Evolutionary conservation across 768 basidiomycete species (phyloP).

Genomic region (Rhodotorula babjevae): DNA sequence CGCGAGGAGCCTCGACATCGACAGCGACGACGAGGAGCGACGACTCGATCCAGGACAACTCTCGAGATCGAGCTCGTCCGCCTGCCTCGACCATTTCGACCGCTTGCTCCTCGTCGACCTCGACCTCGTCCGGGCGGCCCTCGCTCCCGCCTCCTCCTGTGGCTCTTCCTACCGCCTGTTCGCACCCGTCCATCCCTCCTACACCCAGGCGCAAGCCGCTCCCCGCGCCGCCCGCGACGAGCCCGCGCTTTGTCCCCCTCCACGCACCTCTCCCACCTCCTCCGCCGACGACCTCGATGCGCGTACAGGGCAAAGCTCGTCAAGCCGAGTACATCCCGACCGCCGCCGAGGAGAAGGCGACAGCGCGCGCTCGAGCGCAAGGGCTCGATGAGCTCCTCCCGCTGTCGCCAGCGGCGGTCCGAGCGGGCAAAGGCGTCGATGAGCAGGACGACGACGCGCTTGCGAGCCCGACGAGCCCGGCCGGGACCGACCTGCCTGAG

Average conservation of each 20-base stretch:
- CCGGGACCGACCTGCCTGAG: not conserved
- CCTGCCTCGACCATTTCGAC: too few species aligned
- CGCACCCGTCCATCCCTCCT: not conserved
- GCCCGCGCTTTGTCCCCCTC: slow-evolving; percentile 1
- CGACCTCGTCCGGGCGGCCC: not conserved
- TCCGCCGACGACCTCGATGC: accelerated
- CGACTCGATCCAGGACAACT: too few species aligned
- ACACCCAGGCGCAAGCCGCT: not conserved
- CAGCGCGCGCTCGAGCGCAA: not conserved
- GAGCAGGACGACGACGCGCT: not conserved
- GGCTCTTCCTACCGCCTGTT: not conserved
- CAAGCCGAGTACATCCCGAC: not conserved
- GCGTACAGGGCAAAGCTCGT: not conserved
- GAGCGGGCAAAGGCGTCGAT: not conserved
- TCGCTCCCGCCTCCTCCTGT: not conserved
- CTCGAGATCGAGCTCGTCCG: too few species aligned
- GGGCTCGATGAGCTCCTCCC: not conserved
- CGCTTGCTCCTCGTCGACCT: too few species aligned
- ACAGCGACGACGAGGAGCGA: too few species aligned
- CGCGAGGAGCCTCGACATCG: too few species aligned
- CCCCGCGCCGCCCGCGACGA: not conserved
- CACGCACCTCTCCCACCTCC: not conserved
- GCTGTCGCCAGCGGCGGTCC: not conserved
- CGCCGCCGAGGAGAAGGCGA: not conserved
- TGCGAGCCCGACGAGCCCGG: not conserved